phyloP scores from a whole-genome alignment of 441 rosid genomes.

The Capsella rubella region DNA sequence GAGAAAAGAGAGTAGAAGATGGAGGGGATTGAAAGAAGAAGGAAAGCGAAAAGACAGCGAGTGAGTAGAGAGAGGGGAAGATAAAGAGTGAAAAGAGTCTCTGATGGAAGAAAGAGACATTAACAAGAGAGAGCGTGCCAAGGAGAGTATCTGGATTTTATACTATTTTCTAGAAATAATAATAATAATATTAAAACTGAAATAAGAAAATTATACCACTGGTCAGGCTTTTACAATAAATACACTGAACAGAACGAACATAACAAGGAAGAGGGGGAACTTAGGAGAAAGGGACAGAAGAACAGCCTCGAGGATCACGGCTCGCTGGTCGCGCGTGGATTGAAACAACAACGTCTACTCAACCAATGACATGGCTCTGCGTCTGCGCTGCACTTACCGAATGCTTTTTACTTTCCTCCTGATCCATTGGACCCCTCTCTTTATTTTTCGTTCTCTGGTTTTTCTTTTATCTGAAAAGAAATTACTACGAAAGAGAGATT shows the following conservation, averaged over 20 bases:
- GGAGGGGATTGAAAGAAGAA: neutral
- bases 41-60: neutral
- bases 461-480: too few relatives aligned
- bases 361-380: neutral
- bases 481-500: too few relatives aligned
- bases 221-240: too few relatives aligned
- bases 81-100: neutral
- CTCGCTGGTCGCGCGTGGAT: constrained; percentile 3
- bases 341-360: neutral
- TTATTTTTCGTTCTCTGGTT: neutral
- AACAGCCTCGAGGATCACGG: neutral
- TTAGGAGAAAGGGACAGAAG: neutral
- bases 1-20: neutral
- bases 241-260: neutral
- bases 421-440: neutral
- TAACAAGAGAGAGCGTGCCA: neutral
- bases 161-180: neutral
- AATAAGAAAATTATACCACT: too few relatives aligned
- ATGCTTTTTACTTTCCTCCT: neutral
- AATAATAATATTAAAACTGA: neutral
- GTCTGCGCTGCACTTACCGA: neutral
- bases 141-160: neutral
- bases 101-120: neutral
- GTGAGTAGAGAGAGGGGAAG: neutral
- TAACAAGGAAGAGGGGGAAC: neutral